These are phyloP conservation scores for Helicocarpus griseus DNA, from an alignment of 2,329 filamentous ascomycete genomes.

Conservation along the genomic window DNA sequence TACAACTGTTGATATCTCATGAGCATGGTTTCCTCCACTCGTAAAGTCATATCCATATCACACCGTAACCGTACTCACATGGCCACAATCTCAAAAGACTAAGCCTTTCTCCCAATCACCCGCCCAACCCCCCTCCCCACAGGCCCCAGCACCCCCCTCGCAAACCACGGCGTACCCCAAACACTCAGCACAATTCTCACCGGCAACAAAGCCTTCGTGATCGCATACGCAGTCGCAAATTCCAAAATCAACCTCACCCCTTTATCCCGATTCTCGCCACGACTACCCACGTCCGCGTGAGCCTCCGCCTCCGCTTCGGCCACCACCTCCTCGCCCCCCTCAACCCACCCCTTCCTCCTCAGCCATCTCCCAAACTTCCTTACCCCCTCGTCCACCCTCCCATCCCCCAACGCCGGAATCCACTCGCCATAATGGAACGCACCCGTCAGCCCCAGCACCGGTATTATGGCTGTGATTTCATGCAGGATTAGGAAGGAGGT, in stretches of 20 bases:
- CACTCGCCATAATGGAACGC: constrained; percentile 72
- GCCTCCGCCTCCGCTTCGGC: constrained; percentile 36
- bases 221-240: constrained; percentile 79
- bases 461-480: constrained; percentile 79
- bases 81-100: constrained; percentile 8
- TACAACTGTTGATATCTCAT: background rate
- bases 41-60: background rate
- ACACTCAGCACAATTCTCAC: constrained; percentile 66
- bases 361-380: constrained; percentile 70
- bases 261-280: constrained; percentile 10
- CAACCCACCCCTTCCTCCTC: constrained; percentile 69
- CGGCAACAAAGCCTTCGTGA: constrained; percentile 79
- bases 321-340: constrained; percentile 28
- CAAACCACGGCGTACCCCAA: constrained; percentile 91
- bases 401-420: constrained; percentile 47
- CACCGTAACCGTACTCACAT: background rate
- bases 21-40: background rate
- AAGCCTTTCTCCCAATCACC: constrained; percentile 25
- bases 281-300: constrained; percentile 10
- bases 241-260: constrained; percentile 50
- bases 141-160: constrained; percentile 51
- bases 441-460: constrained; percentile 63
- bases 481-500: constrained; percentile 82
- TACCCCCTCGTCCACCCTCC: constrained; percentile 50
- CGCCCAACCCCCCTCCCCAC: constrained; percentile 30